Evolutionary conservation across 495 filamentous ascomycete genomes (phyloP).

Genomic region (Podospora bellae-mahoneyi): DNA sequence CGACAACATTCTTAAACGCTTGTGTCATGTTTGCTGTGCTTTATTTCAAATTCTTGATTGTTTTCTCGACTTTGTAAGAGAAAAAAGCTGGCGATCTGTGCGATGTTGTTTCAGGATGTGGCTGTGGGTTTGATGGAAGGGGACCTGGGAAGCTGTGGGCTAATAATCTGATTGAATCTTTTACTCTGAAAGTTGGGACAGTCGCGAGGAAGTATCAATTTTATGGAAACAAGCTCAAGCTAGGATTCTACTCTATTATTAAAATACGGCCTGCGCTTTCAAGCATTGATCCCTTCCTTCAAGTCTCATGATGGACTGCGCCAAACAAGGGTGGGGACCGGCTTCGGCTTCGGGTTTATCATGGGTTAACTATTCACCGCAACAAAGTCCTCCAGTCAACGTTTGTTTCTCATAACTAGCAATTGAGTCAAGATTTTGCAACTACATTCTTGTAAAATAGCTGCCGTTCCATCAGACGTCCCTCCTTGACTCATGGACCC

Average conservation of each 20-base stretch:
- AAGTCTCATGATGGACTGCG: neutral
- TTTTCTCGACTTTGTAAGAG: neutral
- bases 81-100: neutral
- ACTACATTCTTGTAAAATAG: too few relatives aligned
- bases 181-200: neutral
- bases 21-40: constrained; percentile 7
- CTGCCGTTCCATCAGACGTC: too few relatives aligned
- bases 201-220: neutral
- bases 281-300: neutral
- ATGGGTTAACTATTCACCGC: neutral
- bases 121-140: neutral
- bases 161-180: neutral
- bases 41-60: neutral
- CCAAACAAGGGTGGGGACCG: neutral
- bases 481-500: too few relatives aligned
- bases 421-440: too few relatives aligned
- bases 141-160: neutral
- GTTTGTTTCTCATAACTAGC: too few relatives aligned
- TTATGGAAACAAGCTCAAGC: neutral
- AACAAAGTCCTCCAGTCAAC: neutral
- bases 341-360: neutral
- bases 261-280: neutral
- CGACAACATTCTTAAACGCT: constrained; percentile 25
- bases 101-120: neutral
- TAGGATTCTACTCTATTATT: too few relatives aligned